Conservation (phyloP, 345 rosid genomes). For the Eucalyptus lansdowneana region DNA sequence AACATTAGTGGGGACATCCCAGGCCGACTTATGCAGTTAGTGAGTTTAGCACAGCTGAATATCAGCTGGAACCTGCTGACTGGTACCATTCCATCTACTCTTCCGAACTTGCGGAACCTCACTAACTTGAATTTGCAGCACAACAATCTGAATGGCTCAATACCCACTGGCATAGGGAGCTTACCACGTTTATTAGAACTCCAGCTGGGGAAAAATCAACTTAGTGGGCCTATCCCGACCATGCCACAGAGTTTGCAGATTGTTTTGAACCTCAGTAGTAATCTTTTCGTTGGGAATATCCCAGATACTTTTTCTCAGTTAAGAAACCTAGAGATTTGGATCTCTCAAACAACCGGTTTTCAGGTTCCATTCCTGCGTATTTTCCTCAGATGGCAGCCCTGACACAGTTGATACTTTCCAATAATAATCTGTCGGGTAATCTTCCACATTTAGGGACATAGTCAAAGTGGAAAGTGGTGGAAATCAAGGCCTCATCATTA, state of each 20-base stretch:
- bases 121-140: constrained; percentile 33
- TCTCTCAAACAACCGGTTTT: constrained; percentile 54
- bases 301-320: constrained; percentile 21
- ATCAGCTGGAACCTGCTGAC: constrained; percentile 53
- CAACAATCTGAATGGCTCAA: constrained; percentile 38
- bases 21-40: constrained; percentile 4
- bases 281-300: constrained; percentile 40
- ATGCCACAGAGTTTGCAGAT: constrained; percentile 67
- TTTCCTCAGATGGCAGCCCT: constrained; percentile 14
- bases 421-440: constrained; percentile 50
- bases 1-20: constrained; percentile 55
- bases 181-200: constrained; percentile 44
- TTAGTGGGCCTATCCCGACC: constrained; percentile 42
- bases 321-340: constrained; percentile 51
- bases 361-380: constrained; percentile 29
- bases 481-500: constrained; percentile 16
- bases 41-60: constrained; percentile 20
- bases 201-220: constrained; percentile 57
- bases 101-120: constrained; percentile 28
- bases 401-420: constrained; percentile 43
- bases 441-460: constrained; percentile 11
- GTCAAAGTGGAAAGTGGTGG: constrained; percentile 19
- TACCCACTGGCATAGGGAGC: constrained; percentile 26
- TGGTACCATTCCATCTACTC: constrained; percentile 48
- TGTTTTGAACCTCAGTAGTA: constrained; percentile 64